These are phyloP conservation scores for Scheffersomyces titani DNA, from an alignment of 1,139 yeast genomes.

Conservation along the genomic window DNA sequence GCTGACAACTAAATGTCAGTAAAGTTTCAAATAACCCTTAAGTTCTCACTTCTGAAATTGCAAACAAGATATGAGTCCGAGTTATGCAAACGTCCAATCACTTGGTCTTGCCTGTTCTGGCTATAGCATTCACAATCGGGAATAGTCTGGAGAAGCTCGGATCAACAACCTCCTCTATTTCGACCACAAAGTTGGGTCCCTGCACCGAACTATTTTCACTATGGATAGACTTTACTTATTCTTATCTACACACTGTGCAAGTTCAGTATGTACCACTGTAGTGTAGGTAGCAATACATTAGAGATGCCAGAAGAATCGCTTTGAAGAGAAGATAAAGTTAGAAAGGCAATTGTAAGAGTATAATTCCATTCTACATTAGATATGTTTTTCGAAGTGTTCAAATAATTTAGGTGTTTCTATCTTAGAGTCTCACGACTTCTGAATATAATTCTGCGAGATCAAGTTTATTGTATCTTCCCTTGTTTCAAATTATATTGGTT, in stretches of 20 bases:
- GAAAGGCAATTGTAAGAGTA: background rate
- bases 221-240: background rate
- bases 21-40: background rate
- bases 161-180: background rate
- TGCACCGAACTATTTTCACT: background rate
- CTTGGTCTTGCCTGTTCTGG: background rate
- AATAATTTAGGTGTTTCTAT: too few species aligned
- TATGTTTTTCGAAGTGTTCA: background rate
- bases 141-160: background rate
- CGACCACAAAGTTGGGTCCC: background rate
- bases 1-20: background rate
- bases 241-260: background rate
- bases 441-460: background rate
- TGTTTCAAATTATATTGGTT: background rate
- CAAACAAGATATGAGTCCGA: background rate
- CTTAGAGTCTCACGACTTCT: background rate
- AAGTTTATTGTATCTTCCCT: background rate
- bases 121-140: background rate
- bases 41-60: background rate
- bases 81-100: background rate
- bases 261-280: background rate
- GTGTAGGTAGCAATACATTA: background rate
- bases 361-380: too few species aligned
- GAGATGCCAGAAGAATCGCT: background rate
- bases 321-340: too few species aligned